A percentile compares a stretch with the other conserved stretches of the same genome.
phyloP scores from a whole-genome alignment of 495 filamentous ascomycete genomes.

The Monascus purpureus region DNA sequence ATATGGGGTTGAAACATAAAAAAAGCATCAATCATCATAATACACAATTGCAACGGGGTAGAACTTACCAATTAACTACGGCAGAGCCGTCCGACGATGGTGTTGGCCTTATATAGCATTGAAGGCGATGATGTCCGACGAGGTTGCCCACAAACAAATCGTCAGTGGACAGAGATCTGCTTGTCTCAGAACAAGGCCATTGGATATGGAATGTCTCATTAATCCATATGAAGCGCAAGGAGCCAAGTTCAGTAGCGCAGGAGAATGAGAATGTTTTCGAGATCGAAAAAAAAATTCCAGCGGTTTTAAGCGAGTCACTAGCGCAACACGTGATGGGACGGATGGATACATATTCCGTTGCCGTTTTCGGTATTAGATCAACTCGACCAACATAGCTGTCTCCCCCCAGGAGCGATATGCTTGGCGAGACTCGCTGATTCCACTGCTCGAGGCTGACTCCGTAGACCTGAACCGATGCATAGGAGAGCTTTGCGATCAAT shows the following conservation, averaged over 20 bases:
- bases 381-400: not conserved
- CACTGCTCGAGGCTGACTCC: not conserved
- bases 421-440: not conserved
- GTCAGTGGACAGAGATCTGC: not conserved
- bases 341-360: not conserved
- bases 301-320: constrained; percentile 2
- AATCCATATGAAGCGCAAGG: too few relatives aligned
- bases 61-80: not conserved
- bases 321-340: constrained; percentile 1
- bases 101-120: not conserved
- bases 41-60: not conserved
- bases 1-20: constrained; percentile 34
- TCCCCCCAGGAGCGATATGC: not conserved
- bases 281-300: not conserved
- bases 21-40: constrained; percentile 25
- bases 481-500: too few relatives aligned
- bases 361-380: not conserved
- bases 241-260: too few relatives aligned
- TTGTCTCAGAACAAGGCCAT: too few relatives aligned
- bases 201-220: too few relatives aligned
- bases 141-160: not conserved
- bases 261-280: not conserved
- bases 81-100: too few relatives aligned
- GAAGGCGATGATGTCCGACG: not conserved
- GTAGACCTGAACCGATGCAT: too few relatives aligned